A percentile compares a stretch with the other conserved stretches of the same genome.
Conservation (phyloP, 2,329 filamentous ascomycete genomes). For the Phoma herbarum region DNA sequence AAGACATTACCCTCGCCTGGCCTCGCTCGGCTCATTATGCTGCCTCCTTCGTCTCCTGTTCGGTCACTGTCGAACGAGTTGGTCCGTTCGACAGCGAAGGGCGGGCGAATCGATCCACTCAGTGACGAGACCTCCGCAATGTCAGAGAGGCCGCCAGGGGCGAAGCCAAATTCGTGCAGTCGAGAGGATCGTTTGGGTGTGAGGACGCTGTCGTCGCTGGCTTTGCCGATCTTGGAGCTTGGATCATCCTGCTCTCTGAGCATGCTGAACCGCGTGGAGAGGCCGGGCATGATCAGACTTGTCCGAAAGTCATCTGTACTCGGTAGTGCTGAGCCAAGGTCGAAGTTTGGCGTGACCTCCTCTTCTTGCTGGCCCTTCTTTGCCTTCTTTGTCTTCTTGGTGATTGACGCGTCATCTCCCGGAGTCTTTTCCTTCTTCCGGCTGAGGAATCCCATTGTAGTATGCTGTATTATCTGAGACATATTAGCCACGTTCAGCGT, state of each 20-base stretch:
- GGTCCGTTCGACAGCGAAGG: conserved; percentile 67
- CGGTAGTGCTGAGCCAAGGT: conserved; percentile 78
- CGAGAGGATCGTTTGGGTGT: conserved; percentile 83
- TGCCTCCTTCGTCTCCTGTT: conserved; percentile 74
- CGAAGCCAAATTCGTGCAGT: conserved; percentile 74
- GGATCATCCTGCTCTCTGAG: conserved; percentile 93
- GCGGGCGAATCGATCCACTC: conserved; percentile 60
- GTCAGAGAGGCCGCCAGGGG: conserved; percentile 71
- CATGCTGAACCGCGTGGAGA: conserved; percentile 97
- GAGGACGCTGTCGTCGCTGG: conserved; percentile 92
- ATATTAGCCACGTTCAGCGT: conserved; percentile 8
- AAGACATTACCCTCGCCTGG: conserved; percentile 90
- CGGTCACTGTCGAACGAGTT: conserved; percentile 70
- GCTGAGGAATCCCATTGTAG: conserved; percentile 80
- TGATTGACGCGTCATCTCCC: conserved; percentile 44
- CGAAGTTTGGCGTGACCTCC: conserved; percentile 70
- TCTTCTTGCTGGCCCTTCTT: conserved; percentile 62
- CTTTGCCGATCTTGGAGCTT: conserved; percentile 86
- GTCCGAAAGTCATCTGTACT: conserved; percentile 91
- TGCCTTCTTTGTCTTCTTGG: conserved; percentile 55
- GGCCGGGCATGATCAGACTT: conserved; percentile 91
- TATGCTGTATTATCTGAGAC: conserved; percentile 38
- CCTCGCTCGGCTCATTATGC: conserved; percentile 84
- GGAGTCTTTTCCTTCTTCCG: conserved; percentile 66
- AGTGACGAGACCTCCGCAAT: conserved; percentile 93